Percentiles rank a stretch among this genome's conserved stretches.
Conservation (phyloP, 176 grass and related monocot genomes). For the Dendrocalamus sinicus region DNA sequence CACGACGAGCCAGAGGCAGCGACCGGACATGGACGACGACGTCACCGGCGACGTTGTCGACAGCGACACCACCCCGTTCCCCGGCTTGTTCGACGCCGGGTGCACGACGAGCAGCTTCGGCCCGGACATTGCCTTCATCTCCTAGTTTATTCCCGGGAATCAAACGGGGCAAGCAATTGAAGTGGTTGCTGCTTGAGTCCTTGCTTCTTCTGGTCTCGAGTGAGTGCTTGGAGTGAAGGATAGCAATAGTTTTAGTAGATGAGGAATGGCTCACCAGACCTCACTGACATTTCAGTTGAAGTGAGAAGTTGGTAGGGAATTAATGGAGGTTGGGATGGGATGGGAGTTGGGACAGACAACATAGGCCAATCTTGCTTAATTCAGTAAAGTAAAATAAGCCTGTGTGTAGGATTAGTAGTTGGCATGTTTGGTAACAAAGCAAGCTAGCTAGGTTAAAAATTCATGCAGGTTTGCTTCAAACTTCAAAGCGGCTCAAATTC, state of each 20-base stretch:
- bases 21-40: conserved; percentile 26
- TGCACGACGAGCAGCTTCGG: conserved; percentile 50
- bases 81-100: conserved; percentile 48
- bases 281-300: conserved; percentile 42
- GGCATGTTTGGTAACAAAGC: conserved; percentile 56
- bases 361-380: neutral
- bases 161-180: neutral
- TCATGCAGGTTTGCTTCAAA: conserved; percentile 47
- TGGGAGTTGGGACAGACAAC: conserved; percentile 17
- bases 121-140: conserved; percentile 44
- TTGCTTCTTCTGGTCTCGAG: neutral
- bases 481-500: conserved; percentile 52
- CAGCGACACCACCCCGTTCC: conserved; percentile 32
- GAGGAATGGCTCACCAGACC: conserved; percentile 11
- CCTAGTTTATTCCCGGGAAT: neutral
- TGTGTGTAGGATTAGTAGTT: conserved; percentile 48
- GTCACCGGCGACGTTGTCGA: conserved; percentile 1
- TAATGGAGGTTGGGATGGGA: conserved; percentile 45
- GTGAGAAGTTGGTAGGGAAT: neutral
- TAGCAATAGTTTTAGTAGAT: conserved; percentile 12
- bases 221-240: conserved; percentile 1
- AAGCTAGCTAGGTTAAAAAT: conserved; percentile 46
- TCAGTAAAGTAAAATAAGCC: conserved; percentile 50
- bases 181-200: neutral
- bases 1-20: conserved; percentile 58